Base-by-base conservation (phyloP, 208 protist genomes). In the Endotrypanum monterogeii region DNA sequence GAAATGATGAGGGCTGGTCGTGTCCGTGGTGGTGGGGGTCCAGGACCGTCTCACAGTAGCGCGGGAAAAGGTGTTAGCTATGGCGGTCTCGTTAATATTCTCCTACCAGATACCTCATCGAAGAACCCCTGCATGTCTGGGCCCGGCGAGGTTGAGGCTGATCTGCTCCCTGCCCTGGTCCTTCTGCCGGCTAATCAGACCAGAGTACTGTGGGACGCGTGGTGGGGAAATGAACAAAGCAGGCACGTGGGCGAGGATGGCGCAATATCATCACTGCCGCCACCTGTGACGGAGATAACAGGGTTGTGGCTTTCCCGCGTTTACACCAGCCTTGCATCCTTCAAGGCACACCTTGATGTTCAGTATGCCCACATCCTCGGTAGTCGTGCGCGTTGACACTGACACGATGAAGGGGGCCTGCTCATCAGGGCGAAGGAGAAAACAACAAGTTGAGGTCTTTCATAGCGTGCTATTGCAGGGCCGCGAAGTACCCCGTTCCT, bases 121-220 rank as follows among this genome's bases (percentile, higher is more conserved):
- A 57, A 37, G 48, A 25, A 56, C 1, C n/a, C 41, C 20, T 20
- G 23, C 35, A 9, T 37, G n/a, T 16, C 67, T 37, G 60, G 30
- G 9, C 18, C 57, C 14, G 74, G 67, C 5, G 60, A 73, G 51
- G 74, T 79, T 37, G 74, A 79, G 67, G 58, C 60, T 23, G 67
- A 79, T 66, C 74, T 79, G 74, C 39, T 79, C 44, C 67, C 74
- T 0, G 74, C 74, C 0, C 51, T 79, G 39, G 18, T 68, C 1
- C 52, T 79, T 3, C 61, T 79, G 52, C 74, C 74, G 25, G 67
- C 74, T 20, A 46, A 67, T 46, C 48, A 69, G 58, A 69, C 74
- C 35, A n/a, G 57, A 16, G 28, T 32, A 18, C 23, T 79, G 46
- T 79, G 74, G 74, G 66, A 68, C 4, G 66, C 74, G 58, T 79